Conservation (phyloP, 2,329 filamentous ascomycete genomes). For the Cordyceps javanica region DNA sequence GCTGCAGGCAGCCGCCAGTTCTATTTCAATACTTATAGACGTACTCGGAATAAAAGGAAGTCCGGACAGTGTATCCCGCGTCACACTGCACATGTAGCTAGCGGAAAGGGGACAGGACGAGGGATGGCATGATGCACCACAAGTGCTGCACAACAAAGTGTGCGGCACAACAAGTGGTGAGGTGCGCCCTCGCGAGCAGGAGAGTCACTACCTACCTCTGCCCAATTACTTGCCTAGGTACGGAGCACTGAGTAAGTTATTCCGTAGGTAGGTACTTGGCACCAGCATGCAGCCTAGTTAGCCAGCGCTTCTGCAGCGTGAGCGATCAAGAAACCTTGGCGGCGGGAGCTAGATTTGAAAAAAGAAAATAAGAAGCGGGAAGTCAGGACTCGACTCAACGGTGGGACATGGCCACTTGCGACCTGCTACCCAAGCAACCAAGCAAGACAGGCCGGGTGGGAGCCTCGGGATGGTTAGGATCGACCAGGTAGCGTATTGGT, state of each 20-base stretch:
- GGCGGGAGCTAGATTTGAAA: not conserved
- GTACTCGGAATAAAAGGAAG: not conserved
- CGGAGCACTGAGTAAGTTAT: no score
- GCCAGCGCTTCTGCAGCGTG: not conserved
- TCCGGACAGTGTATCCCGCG: not conserved
- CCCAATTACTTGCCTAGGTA: no score
- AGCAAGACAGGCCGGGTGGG: not conserved
- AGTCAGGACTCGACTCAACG: not conserved
- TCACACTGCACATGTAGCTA: not conserved
- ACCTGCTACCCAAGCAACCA: not conserved
- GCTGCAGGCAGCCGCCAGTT: not conserved
- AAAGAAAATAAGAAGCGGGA: not conserved
- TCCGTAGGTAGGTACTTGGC: no score
- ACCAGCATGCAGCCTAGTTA: not conserved
- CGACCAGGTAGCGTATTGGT: not conserved
- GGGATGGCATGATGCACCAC: constrained; percentile 3
- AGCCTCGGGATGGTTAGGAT: not conserved
- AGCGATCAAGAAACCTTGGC: not conserved
- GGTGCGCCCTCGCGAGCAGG: not conserved
- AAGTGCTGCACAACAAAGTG: no score
- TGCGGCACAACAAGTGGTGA: no score
- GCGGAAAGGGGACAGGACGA: not conserved
- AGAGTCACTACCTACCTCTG: no score
- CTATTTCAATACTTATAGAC: not conserved
- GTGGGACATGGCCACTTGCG: not conserved